phyloP scores from a whole-genome alignment of 345 rosid species.

The Eucalyptus sp. region DNA sequence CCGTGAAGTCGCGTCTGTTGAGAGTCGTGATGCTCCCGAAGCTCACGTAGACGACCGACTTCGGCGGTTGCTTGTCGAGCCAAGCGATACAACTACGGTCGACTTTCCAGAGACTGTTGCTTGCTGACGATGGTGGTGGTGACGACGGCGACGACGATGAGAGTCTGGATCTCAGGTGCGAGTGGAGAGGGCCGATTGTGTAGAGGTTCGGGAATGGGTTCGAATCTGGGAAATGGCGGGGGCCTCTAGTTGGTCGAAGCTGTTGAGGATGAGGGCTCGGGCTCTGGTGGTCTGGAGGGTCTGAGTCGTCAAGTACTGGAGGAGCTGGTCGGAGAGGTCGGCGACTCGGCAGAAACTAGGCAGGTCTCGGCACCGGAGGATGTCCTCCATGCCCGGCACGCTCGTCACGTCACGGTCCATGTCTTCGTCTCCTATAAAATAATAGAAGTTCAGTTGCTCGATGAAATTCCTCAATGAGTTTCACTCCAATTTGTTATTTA shows the following conservation, averaged over 20 bases:
- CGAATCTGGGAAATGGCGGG: conserved; percentile 32
- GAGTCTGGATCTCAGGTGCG: conserved; percentile 14
- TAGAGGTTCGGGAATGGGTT: conserved; percentile 19
- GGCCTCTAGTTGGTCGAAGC: conserved; percentile 47
- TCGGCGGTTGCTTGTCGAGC: conserved; percentile 25
- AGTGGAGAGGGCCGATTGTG: conserved; percentile 49
- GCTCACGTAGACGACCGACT: conserved; percentile 30
- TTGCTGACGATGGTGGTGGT: background rate
- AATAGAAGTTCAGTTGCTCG: background rate
- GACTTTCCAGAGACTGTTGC: conserved; percentile 17
- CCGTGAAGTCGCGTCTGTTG: conserved; percentile 12
- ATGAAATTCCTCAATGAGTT: background rate
- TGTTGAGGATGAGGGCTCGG: conserved; percentile 52
- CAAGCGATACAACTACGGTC: conserved; percentile 24
- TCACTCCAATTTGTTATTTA: background rate
- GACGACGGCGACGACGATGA: background rate
- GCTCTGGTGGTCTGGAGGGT: conserved; percentile 13
- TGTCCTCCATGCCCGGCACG: conserved; percentile 32
- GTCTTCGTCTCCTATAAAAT: conserved; percentile 15
- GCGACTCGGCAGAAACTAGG: conserved; percentile 23
- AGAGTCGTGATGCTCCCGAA: conserved; percentile 23
- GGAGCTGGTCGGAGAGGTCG: background rate
- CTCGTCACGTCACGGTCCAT: conserved; percentile 25
- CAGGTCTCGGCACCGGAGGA: conserved; percentile 37
- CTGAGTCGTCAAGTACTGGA: conserved; percentile 1